Evolutionary conservation across 2,329 filamentous ascomycete genomes (phyloP).

Genomic region (Coniochaeta prunicola): DNA sequence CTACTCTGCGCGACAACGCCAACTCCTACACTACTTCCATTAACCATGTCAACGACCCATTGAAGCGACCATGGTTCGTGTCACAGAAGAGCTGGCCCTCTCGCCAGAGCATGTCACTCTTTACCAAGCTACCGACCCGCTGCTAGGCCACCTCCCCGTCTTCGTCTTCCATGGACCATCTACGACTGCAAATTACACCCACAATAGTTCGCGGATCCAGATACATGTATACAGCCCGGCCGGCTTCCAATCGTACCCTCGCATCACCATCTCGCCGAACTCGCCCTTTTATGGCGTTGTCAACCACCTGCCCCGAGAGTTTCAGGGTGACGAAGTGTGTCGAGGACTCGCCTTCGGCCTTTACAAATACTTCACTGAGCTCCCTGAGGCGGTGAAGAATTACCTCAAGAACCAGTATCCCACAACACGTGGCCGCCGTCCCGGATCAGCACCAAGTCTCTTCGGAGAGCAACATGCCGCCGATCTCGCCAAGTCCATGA

Average conservation of each 20-base stretch:
- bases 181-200: slow-evolving; percentile 77
- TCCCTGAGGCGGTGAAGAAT: slow-evolving; percentile 69
- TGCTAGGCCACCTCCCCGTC: slow-evolving; percentile 73
- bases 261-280: slow-evolving; percentile 87
- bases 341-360: slow-evolving; percentile 87
- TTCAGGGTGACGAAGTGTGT: slow-evolving; percentile 91
- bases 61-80: slow-evolving; percentile 67
- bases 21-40: neutral
- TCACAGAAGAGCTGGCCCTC: slow-evolving; percentile 71
- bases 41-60: slow-evolving; percentile 30
- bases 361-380: slow-evolving; percentile 88
- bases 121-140: slow-evolving; percentile 81
- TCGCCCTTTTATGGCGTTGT: slow-evolving; percentile 89
- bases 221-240: slow-evolving; percentile 86
- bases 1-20: neutral
- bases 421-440: slow-evolving; percentile 44
- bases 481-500: slow-evolving; percentile 79
- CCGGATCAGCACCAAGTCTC: slow-evolving; percentile 59
- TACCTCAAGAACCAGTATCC: slow-evolving; percentile 56
- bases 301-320: slow-evolving; percentile 81
- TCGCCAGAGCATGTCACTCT: slow-evolving; percentile 76
- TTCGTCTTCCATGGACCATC: slow-evolving; percentile 90
- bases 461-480: slow-evolving; percentile 93
- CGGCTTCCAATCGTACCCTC: slow-evolving; percentile 82
- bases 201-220: slow-evolving; percentile 89